Conservation (phyloP, 371 early-diverging fungal species). For the Circinella minor region DNA sequence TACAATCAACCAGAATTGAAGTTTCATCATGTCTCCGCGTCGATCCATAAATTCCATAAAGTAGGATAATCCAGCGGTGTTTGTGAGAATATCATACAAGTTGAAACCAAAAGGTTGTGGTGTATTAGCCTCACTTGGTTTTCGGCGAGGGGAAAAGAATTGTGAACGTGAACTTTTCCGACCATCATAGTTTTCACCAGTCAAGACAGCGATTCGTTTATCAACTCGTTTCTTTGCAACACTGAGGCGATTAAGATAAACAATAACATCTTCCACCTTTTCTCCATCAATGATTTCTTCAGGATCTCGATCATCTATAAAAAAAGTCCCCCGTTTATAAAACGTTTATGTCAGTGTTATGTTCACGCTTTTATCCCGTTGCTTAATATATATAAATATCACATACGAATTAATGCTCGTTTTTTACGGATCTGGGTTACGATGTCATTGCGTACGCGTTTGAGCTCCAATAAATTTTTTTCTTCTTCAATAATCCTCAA, state of each 20-base stretch:
- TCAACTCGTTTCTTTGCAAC: slow-evolving; percentile 79
- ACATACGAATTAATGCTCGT: slow-evolving; percentile 55
- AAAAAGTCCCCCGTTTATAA: not conserved
- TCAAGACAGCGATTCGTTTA: slow-evolving; percentile 68
- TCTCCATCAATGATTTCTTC: slow-evolving; percentile 83
- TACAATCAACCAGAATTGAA: slow-evolving; percentile 81
- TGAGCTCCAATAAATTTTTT: slow-evolving; percentile 66
- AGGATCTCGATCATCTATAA: slow-evolving; percentile 61
- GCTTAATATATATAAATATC: no score
- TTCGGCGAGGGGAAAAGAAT: slow-evolving; percentile 28
- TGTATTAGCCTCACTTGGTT: slow-evolving; percentile 20
- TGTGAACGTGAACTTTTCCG: slow-evolving; percentile 19
- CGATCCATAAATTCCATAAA: slow-evolving; percentile 88
- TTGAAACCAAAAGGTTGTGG: slow-evolving; percentile 27
- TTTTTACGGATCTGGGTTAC: slow-evolving; percentile 79
- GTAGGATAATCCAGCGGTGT: slow-evolving; percentile 71
- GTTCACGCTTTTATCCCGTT: no score
- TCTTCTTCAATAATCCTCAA: slow-evolving; percentile 76
- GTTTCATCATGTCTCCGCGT: slow-evolving; percentile 62
- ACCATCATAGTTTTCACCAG: slow-evolving; percentile 52
- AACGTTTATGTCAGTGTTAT: no score
- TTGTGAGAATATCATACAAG: slow-evolving; percentile 62
- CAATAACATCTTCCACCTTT: slow-evolving; percentile 74
- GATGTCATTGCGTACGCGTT: slow-evolving; percentile 71
- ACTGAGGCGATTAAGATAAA: slow-evolving; percentile 75